Base-by-base conservation (phyloP, 106 monocot genomes). In the Platanthera zijinensis region DNA sequence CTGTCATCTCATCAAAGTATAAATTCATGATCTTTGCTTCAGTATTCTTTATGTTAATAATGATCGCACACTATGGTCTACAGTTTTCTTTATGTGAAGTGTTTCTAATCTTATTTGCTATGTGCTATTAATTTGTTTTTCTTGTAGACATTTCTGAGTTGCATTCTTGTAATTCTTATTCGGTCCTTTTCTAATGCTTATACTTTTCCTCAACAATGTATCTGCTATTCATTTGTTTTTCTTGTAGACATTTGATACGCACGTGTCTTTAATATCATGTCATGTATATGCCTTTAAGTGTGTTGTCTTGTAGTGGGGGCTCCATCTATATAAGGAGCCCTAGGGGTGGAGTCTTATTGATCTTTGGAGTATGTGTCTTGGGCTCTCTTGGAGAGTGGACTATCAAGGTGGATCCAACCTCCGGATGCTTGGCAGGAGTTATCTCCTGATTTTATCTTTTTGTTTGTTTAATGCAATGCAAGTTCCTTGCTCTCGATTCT, bases 131-230 rank as follows among this genome's bases (percentile, higher is more conserved):
- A 39, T 39, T 39, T 39, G 39, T 39, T 59, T 59, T 59, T 59
- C 59, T 18, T 59, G n/a, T 59, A 59, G 59, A 59, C 59, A 59
- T 59, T 59, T 59, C 39, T 59, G 17, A 59, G n/a, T 59, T 59
- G 59, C 59, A 14, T 59, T 12, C 59, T 25, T 62, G 62, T 18
- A 7, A 21, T 6, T 62, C 3, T 21, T 62, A 21, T 21, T 21
- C 22, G 22, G 6, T 62, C 9, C 62, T 21, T 21, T 21, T 62
- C 22, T 22, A 21, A 2, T 62, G 6, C 22, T 62, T 22, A 21
- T 62, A 62, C 22, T 62, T 62, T 21, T 5, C 3, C n/a, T 61
- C 22, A 15, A 21, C 8, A 39, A 39, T 39, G 39, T 59, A n/a
- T 39, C 1, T 39, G 3, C 39, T 39, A 39, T 39, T 39, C 39